These are phyloP conservation scores for Prunus persica DNA, from an alignment of 306 rosid species.

Conservation along the genomic window DNA sequence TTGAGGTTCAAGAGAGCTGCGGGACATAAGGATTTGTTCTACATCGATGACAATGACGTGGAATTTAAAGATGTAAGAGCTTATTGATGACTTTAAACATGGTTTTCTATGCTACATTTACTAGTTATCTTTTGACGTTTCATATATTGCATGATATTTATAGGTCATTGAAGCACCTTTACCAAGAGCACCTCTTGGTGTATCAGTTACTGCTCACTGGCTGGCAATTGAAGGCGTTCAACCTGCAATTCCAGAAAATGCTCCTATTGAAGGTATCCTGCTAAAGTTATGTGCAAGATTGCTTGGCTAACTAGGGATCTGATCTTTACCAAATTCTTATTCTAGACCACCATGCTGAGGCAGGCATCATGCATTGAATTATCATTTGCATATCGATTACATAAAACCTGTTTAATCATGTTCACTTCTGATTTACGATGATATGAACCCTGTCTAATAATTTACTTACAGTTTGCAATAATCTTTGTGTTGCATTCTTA, in stretches of 20 bases:
- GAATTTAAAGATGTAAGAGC: slow-evolving; percentile 81
- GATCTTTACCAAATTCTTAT: slow-evolving; percentile 7
- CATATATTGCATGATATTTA: slow-evolving; percentile 19
- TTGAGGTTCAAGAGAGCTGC: slow-evolving; percentile 74
- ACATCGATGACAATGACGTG: slow-evolving; percentile 88
- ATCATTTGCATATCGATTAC: not conserved
- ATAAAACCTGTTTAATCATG: not conserved
- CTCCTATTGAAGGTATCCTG: slow-evolving; percentile 59
- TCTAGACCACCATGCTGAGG: not conserved
- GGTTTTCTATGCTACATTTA: slow-evolving; percentile 11
- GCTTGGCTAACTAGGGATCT: slow-evolving; percentile 8
- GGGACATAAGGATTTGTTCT: slow-evolving; percentile 88
- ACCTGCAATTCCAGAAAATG: slow-evolving; percentile 84
- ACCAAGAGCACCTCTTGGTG: slow-evolving; percentile 74
- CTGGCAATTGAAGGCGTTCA: slow-evolving; percentile 95
- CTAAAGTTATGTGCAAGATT: slow-evolving; percentile 14
- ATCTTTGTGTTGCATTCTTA: not conserved
- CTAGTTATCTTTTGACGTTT: slow-evolving; percentile 20
- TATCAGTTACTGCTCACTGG: slow-evolving; percentile 75
- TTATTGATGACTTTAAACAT: slow-evolving; percentile 22
- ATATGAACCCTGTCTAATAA: not conserved
- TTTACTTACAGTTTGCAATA: not conserved
- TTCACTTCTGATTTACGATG: not conserved
- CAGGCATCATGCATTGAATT: not conserved
- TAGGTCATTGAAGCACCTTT: slow-evolving; percentile 71